Base-by-base conservation (phyloP, 2,329 filamentous ascomycete species). In the Penicillium palitans region DNA sequence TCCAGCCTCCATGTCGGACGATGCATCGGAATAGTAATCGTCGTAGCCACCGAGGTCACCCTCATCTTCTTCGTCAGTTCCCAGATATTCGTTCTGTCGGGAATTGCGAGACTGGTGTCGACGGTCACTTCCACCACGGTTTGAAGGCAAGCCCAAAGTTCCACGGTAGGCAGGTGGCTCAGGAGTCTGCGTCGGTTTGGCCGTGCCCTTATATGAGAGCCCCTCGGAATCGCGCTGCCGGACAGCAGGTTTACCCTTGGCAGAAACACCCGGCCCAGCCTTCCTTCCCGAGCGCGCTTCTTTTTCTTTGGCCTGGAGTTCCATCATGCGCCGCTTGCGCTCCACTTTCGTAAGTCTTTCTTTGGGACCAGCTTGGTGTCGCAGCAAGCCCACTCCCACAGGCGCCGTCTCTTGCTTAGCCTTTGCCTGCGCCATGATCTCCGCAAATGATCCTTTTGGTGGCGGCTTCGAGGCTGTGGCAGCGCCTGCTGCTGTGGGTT, bases 401-500 rank as follows among this genome's bases (percentile, higher is more conserved):
- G 78, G 73, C 15, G 77, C 77, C 62, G 78, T 76, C 51, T 80
- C 74, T 66, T 77, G 79, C 56, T 79, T 78, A 49, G 81, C 81
- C 68, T 86, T 83, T 45, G 85, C 86, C 64, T 81, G 79, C 57
- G 79, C 79, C 72, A 88, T 79, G 44, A 87, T 78, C 50, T 84
- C 84, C 44, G 84, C 81, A 70, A 82, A 88, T 1, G 82, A 84
- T 29, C 83, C 83, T 65, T 82, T 83, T 59, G 83, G 83, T 6
- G 82, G 81, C 5, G 81, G 73, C 54, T 78, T 79, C 25, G 72
- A 70, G 12, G 70, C 70, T 19, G 61, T 57, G 17, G 60, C 46
- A 2, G 55, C 37, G 27, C 40, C 48, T 29, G 46, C 9, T 5
- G 39, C 25, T 9, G 59, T 41, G 24, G 60, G 52, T 27, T 62